Evolutionary conservation across 179 eudicot species (phyloP), one percentile per base, ranked within the genome.

Genomic region (Silene coronaria): DNA sequence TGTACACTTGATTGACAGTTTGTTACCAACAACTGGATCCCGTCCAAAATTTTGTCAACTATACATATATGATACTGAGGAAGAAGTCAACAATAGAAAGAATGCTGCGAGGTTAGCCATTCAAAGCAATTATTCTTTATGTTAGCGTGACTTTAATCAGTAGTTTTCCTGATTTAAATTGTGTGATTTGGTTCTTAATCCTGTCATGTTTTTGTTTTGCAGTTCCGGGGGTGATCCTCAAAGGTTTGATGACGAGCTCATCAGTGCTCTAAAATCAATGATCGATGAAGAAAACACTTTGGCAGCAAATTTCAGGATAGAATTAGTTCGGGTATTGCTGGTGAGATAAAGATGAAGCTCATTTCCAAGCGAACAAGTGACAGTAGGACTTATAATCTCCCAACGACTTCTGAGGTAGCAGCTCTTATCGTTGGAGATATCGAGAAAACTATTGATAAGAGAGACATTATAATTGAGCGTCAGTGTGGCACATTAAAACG

Each of bases 301-400:
- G 21, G 58, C 58, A 14, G 22, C 1, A 71, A 36, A 23, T n/a
- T n/a, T n/a, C n/a, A n/a, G n/a, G 73, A 75, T 24, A 34, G 36
- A 7, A 21, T 80, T 0, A 0, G 11, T 0, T 3, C 3, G 5
- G 51, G 46, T 6, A 16, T 11, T 6, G 4, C 5, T 14, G 13
- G 7, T 12, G 27, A 66, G 3, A 57, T 68, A 0, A 66, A 53
- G 28, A 16, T 77, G 21, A 62, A 12, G 3, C 55, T 74, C 12
- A 69, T 77, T 16, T 71, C 78, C 0, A 60, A 17, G 46, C 60
- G 75, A 21, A 42, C 7, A 0, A 24, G 3, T 7, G 73, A 81
- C 62, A 62, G 66, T 0, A 67, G 69, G 12, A 77, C 61, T 6
- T 74, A 78, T 7, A 81, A 81, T 60, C 58, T 74, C 4, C 84